phyloP scores from a whole-genome alignment of 2,329 filamentous ascomycete genomes.

The Alternaria rosae region DNA sequence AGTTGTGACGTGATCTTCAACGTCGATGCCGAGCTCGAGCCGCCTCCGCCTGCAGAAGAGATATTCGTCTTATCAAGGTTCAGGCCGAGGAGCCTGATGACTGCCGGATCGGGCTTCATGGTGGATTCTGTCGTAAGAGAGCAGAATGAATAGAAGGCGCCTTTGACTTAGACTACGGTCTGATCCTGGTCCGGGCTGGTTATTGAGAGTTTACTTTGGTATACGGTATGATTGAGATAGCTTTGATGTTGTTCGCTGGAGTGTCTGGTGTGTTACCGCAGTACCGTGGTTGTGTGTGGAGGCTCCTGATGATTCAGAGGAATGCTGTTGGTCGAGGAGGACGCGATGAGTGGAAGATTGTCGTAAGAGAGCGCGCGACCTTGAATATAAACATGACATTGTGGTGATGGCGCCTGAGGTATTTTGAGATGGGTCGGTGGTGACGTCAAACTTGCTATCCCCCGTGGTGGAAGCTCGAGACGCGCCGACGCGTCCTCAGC shows the following conservation, averaged over 20 bases:
- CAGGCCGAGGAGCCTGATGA: conserved; percentile 67
- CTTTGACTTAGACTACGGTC: too few species aligned
- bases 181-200: too few species aligned
- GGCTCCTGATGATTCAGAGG: too few species aligned
- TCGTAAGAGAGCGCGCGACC: not conserved
- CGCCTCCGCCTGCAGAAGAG: conserved; percentile 69
- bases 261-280: too few species aligned
- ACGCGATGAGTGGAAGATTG: too few species aligned
- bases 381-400: not conserved
- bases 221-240: too few species aligned
- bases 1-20: conserved; percentile 63
- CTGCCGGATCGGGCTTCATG: conserved; percentile 68
- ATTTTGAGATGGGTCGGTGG: not conserved
- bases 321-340: too few species aligned
- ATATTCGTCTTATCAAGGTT: conserved; percentile 64
- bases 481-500: not conserved
- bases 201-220: too few species aligned
- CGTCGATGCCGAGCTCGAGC: conserved; percentile 69
- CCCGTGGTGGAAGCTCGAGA: not conserved
- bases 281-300: too few species aligned
- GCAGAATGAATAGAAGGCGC: too few species aligned
- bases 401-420: not conserved
- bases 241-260: too few species aligned
- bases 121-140: too few species aligned
- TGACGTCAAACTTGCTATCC: conserved; percentile 4